These are phyloP conservation scores for Casaregolazyma suthepensis DNA, from an alignment of 1,139 yeast genomes.

Conservation along the genomic window DNA sequence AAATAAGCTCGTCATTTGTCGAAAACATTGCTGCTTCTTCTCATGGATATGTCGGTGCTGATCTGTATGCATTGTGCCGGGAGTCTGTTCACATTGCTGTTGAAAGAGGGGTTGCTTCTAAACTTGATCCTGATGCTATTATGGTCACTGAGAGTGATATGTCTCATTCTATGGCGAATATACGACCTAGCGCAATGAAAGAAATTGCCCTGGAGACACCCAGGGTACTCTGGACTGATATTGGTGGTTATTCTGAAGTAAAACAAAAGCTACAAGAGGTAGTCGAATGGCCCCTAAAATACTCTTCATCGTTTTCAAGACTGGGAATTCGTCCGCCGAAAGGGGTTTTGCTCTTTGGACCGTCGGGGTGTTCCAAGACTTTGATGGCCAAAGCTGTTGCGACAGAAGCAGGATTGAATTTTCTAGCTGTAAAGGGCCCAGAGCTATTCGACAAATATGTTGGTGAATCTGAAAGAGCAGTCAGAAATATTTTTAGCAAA, in stretches of 20 bases:
- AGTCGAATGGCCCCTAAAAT: conserved; percentile 85
- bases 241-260: conserved; percentile 87
- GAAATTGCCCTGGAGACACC: conserved; percentile 94
- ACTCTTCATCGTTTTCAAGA: conserved; percentile 64
- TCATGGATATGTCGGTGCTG: conserved; percentile 98
- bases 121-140: conserved; percentile 35
- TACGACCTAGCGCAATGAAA: conserved; percentile 95
- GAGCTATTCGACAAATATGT: conserved; percentile 91
- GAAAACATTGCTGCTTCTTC: conserved; percentile 62
- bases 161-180: conserved; percentile 61
- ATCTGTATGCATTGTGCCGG: conserved; percentile 75
- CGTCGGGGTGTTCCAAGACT: conserved; percentile 98
- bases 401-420: conserved; percentile 88
- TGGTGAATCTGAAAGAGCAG: conserved; percentile 87
- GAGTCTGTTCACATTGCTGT: conserved; percentile 87
- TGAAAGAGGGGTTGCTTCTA: conserved; percentile 45
- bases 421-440: conserved; percentile 92
- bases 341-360: conserved; percentile 89
- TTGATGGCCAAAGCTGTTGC: conserved; percentile 96
- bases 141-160: conserved; percentile 48
- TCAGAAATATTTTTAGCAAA: conserved; percentile 81
- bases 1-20: conserved; percentile 49
- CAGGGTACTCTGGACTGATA: conserved; percentile 86
- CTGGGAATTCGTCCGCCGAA: conserved; percentile 88
- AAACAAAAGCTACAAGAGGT: conserved; percentile 80